Evolutionary conservation across 495 filamentous ascomycete genomes (phyloP).

Genomic region (Penicillium roqueforti): DNA sequence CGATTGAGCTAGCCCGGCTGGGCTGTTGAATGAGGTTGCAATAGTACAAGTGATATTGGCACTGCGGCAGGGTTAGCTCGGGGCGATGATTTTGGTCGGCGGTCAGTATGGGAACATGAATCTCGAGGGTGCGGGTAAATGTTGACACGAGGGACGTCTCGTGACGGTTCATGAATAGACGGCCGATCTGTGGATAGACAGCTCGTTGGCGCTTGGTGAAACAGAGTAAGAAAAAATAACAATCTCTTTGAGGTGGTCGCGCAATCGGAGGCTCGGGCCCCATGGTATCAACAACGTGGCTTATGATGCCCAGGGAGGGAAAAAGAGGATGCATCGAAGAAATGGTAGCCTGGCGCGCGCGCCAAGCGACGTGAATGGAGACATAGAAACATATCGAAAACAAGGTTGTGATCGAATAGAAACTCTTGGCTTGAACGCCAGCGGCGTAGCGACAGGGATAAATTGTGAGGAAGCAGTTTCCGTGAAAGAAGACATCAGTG

Average conservation of each 20-base stretch:
- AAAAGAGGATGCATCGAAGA: not conserved
- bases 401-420: no score
- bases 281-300: not conserved
- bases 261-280: not conserved
- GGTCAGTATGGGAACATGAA: not conserved
- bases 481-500: conserved; percentile 8
- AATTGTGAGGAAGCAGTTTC: not conserved
- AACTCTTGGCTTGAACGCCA: not conserved
- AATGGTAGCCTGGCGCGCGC: not conserved
- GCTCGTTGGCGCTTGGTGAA: not conserved
- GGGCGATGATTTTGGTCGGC: not conserved
- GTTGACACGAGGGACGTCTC: not conserved
- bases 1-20: conserved; percentile 54
- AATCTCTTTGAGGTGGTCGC: not conserved
- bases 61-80: not conserved
- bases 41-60: not conserved
- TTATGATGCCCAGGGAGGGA: not conserved
- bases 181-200: no score
- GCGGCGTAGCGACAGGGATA: not conserved
- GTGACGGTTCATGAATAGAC: not conserved
- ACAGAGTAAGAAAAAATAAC: not conserved
- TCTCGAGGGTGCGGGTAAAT: not conserved
- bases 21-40: conserved; percentile 18
- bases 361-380: not conserved
- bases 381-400: not conserved